Evolutionary conservation across 495 filamentous ascomycete genomes (phyloP), one percentile per base, ranked within the genome.

Genomic region (Mycothermus thermophilus): DNA sequence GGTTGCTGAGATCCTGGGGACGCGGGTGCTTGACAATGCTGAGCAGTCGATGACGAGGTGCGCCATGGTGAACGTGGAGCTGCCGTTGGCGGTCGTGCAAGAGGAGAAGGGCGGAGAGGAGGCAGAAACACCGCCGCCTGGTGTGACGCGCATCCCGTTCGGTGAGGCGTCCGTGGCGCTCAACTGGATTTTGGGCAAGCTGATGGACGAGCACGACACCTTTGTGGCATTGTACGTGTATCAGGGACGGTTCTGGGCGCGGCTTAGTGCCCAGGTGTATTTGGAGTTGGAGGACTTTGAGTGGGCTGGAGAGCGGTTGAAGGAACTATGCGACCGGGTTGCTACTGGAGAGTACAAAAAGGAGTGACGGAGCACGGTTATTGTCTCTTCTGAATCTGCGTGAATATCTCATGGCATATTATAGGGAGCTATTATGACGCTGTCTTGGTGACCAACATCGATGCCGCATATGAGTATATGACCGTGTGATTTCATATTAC

Each of bases 241-340:
- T 50, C 60, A 54, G 2, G 68, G 66, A 2, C 56, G 56, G 18
- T 63, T 71, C 47, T 94, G 80, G 82, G 66, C 65, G 4, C 60
- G 88, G 19, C 44, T 93, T 24, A 83, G 77, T 51, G 83, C 67
- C 9, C 83, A 93, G 67, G 63, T 83, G 0, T 96, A 83, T 55
- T 50, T 93, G 24, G 83, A 84, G 23, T 48, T 72, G 34, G 64
- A 63, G 1, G 85, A 94, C 60, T 92, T 92, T 46, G 74, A 78
- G 51, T 82, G 75, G 73, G 66, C 66, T 13, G 84, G 61, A 0
- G 41, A 59, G 27, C 54, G 68, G 21, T 47, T 92, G 47, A 70
- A 70, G 50, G 63, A 67, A 24, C 37, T 90, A 19, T 79, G 74
- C 48, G 64, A 62, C 32, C 58, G 73, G 46, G 75, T 77, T 20